Evolutionary conservation across 345 rosid genomes (phyloP).

Genomic region (Aquilaria malaccensis): DNA sequence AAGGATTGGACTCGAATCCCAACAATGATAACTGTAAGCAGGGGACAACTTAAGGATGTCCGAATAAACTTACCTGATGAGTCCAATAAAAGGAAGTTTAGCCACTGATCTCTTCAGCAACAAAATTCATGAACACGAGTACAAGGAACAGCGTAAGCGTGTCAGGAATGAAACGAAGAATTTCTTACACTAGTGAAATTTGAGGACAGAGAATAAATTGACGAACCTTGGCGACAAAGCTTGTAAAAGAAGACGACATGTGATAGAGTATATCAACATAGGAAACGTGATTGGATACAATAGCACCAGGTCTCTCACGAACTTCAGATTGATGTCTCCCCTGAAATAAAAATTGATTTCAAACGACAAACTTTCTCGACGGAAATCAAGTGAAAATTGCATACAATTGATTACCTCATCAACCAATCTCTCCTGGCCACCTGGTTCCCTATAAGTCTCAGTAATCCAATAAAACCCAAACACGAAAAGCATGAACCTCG

Average conservation of each 20-base stretch:
- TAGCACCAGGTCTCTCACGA: conserved; percentile 71
- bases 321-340: conserved; percentile 33
- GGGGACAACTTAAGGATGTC: not conserved
- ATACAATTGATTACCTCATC: conserved; percentile 24
- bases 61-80: conserved; percentile 62
- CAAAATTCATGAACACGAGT: conserved; percentile 21
- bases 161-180: conserved; percentile 18
- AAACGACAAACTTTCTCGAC: conserved; percentile 8
- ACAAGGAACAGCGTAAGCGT: conserved; percentile 12
- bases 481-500: conserved; percentile 69
- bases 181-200: not conserved
- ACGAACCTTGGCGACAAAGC: conserved; percentile 98
- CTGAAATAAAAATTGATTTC: not conserved
- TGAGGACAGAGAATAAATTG: conserved; percentile 3
- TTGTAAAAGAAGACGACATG: conserved; percentile 89
- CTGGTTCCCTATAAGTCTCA: conserved; percentile 32
- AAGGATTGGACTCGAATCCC: not conserved
- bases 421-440: conserved; percentile 10
- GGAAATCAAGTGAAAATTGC: not conserved
- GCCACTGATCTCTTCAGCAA: conserved; percentile 94
- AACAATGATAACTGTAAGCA: not conserved
- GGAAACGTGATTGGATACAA: conserved; percentile 83
- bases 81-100: conserved; percentile 91
- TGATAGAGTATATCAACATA: conserved; percentile 91
- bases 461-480: conserved; percentile 93